Base-by-base conservation (phyloP, 176 grass and related monocot genomes). In the Hyparrhenia diplandra region DNA sequence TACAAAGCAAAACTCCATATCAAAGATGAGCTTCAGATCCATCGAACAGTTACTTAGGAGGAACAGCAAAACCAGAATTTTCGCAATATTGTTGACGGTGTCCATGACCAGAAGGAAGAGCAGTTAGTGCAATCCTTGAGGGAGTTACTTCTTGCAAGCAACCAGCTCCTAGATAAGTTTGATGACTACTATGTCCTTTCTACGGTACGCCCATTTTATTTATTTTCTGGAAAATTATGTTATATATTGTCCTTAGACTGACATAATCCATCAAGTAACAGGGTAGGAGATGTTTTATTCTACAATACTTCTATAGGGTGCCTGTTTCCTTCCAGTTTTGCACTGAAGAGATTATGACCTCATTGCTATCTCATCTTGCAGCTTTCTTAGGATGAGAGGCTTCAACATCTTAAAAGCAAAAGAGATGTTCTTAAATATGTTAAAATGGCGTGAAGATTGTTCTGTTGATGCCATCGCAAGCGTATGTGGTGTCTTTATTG, bases 371-470 rank as follows among this genome's bases (percentile, higher is more conserved):
- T 77, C 43, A 46, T 35, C 67, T 71, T 85, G 43, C 69, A 98
- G 95, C n/a, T 98, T 98, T 85, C 84, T 98, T 30, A 89, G 88
- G 79, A 95, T 93, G 90, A 89, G 92, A 87, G 88, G 73, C 62
- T 94, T 98, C 67, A 83, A 95, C 75, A 27, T 91, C 74, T 16
- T 52, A 62, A 88, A 94, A 74, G 84, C 95, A 85, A 94, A 95
- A 76, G 88, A 87, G 18, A 92, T 94, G 90, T 98, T 98, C 46
- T 35, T 95, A 73, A 94, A 87, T 89, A 98, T 98, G 95, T 73
- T 98, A 35, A 94, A 98, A 82, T 98, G 95, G 95, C 92, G 95
- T 81, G 90, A 89, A 88, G 90, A 93, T 49, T 93, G 51, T 84
- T 85, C 66, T 57, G 79, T 95, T 60, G 95, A 98, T 82, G 27